These are phyloP conservation scores for Setaria viridis DNA, from an alignment of 202 grass and related monocot species.

Conservation along the genomic window DNA sequence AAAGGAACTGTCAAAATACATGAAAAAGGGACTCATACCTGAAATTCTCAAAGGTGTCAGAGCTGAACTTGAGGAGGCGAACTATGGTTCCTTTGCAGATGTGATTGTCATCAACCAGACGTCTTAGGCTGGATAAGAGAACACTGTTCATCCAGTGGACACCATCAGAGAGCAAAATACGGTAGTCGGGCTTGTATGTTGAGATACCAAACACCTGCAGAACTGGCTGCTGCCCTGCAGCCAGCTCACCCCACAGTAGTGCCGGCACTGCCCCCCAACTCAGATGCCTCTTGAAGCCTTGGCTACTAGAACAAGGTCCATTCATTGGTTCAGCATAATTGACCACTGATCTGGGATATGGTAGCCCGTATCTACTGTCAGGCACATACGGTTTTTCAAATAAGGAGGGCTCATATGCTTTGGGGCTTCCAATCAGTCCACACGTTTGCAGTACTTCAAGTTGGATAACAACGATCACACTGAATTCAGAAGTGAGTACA, in stretches of 20 bases:
- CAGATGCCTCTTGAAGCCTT: not conserved
- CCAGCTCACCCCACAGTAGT: not conserved
- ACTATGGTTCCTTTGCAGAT: not conserved
- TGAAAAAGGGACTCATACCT: not conserved
- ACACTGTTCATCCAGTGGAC: not conserved
- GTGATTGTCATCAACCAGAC: not conserved
- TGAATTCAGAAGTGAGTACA: slow-evolving; percentile 35
- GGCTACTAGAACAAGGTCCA: not conserved
- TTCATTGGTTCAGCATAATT: not conserved
- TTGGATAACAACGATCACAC: slow-evolving; percentile 61
- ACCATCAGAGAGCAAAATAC: slow-evolving; percentile 20
- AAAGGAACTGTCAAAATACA: not conserved
- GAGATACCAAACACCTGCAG: slow-evolving; percentile 7
- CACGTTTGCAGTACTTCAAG: slow-evolving; percentile 51
- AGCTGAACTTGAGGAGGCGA: not conserved
- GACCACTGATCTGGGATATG: not conserved
- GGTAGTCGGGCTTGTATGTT: not conserved
- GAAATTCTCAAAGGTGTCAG: not conserved
- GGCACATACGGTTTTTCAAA: not conserved
- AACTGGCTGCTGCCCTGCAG: not conserved
- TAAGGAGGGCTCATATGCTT: slow-evolving; percentile 41
- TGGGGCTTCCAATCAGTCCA: slow-evolving; percentile 56
- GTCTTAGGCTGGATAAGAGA: not conserved
- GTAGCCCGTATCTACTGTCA: not conserved
- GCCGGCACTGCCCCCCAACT: not conserved